phyloP scores from a whole-genome alignment of 495 filamentous ascomycete species.

The Thermothielavioides terrestris region DNA sequence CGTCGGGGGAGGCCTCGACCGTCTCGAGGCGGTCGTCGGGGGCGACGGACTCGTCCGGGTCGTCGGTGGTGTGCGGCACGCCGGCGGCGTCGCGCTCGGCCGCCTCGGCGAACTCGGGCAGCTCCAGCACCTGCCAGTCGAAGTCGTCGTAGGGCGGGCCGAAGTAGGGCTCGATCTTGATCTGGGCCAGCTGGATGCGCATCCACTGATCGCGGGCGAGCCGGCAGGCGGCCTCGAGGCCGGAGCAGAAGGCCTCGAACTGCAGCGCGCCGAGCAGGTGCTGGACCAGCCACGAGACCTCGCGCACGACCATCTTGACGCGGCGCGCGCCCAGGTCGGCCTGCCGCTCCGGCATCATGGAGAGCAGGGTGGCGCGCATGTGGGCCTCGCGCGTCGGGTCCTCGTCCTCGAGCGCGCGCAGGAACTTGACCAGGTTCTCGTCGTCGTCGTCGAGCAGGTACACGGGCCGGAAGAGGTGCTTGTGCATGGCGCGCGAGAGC shows the following conservation, averaged over 20 bases:
- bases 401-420: conserved; percentile 28
- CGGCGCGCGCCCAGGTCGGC: conserved; percentile 21
- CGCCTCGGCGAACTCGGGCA: conserved; percentile 26
- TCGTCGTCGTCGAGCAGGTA: conserved; percentile 30
- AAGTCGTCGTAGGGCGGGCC: conserved; percentile 33
- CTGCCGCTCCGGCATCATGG: conserved; percentile 26
- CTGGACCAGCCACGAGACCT: conserved; percentile 33
- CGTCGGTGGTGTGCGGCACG: neutral
- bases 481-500: conserved; percentile 29
- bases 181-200: conserved; percentile 25
- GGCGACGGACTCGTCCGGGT: conserved; percentile 2
- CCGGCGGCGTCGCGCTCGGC: conserved; percentile 7
- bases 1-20: conserved; percentile 11
- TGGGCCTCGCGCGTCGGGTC: conserved; percentile 28
- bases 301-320: conserved; percentile 29
- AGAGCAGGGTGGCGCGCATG: conserved; percentile 22
- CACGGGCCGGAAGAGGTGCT: conserved; percentile 29
- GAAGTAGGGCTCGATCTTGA: conserved; percentile 35
- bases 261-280: conserved; percentile 26
- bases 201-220: conserved; percentile 31
- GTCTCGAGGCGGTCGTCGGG: conserved; percentile 19
- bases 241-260: conserved; percentile 26
- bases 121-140: conserved; percentile 32
- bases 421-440: conserved; percentile 25
- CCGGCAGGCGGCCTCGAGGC: conserved; percentile 26